Percentiles rank a stretch among this genome's conserved stretches.
Evolutionary conservation across 83 land plant genomes (phyloP).

Genomic region (Diphasiastrum complanatum): DNA sequence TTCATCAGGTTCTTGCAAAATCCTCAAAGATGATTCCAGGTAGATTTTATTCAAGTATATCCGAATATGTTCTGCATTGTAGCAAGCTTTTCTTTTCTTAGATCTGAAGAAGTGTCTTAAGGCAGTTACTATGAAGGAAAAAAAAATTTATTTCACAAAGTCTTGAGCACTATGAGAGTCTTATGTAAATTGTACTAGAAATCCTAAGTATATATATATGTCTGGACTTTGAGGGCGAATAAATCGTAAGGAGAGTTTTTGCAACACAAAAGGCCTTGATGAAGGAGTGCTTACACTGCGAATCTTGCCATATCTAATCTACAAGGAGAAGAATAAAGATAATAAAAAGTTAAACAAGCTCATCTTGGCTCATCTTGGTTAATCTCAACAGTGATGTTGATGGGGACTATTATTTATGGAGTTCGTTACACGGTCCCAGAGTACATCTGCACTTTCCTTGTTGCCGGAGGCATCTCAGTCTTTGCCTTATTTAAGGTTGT

Average conservation of each 20-base stretch:
- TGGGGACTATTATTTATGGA: slow-evolving; percentile 88
- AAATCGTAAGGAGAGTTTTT: neutral
- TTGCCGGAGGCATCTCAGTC: slow-evolving; percentile 91
- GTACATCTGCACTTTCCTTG: slow-evolving; percentile 82
- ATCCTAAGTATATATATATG: neutral
- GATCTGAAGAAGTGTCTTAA: too few relatives aligned
- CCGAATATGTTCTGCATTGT: neutral
- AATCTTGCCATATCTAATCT: too few relatives aligned
- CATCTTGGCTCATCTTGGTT: too few relatives aligned
- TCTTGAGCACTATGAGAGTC: too few relatives aligned
- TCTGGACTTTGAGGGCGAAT: too few relatives aligned
- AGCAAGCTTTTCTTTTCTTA: neutral
- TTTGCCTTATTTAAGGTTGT: slow-evolving; percentile 87
- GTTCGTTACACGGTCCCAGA: slow-evolving; percentile 79
- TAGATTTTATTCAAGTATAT: slow-evolving; percentile 20
- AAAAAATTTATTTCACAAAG: too few relatives aligned
- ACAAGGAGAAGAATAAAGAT: too few relatives aligned
- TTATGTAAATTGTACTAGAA: neutral
- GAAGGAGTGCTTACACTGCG: too few relatives aligned
- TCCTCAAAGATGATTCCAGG: slow-evolving; percentile 99
- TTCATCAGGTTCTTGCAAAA: slow-evolving; percentile 84
- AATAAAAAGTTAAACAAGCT: too few relatives aligned
- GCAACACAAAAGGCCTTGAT: too few relatives aligned
- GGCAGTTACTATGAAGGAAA: too few relatives aligned
- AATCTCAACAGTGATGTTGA: slow-evolving; percentile 98